Evolutionary conservation across 352 stramenopile species (phyloP), one percentile per base, ranked within the genome.

Genomic region (Globisporangium emineosum): DNA sequence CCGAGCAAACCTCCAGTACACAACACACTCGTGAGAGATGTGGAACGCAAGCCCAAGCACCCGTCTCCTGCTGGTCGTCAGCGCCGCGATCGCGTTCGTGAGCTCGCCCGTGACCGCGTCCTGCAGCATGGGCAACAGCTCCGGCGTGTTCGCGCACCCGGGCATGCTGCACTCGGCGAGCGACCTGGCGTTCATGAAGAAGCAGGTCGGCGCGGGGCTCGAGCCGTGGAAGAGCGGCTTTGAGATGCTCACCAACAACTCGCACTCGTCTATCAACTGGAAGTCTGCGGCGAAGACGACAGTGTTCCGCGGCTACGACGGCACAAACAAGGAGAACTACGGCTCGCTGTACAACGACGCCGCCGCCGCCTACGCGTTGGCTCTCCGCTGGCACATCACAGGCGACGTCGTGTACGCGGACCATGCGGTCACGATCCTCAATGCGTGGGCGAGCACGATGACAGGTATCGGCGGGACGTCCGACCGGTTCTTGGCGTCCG

Each of bases 161-260:
- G 65, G 65, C 17, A 37, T 70, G 58, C 52, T 70, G 40, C 65
- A 70, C 42, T 55, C 65, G 33, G 60, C 59, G 27, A 53, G 45
- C 21, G 65, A 68, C 65, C 27, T 70, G 32, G 52, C 52, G 17
- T 55, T 37, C 40, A 64, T 68, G 53, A 70, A 68, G 45, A 29
- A 50, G 1, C 52, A 70, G 23, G 65, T 70, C 25, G 47, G 15
- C 10, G 19, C 52, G 0, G 60, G 60, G 21, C 59, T 63, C 45
- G 65, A 70, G 43, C 65, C 65, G 30, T 70, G 65, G 65, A 68
- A 27, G n/a, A 57, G 52, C n/a, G 65, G 65, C 51, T 70, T 64
- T 17, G 52, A 53, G 17, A 59, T 49, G 33, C 65, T 70, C 33
- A 51, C 65, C 30, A 70, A 63, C 40, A 70, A 67, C 42, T 37